Evolutionary conservation across 495 filamentous ascomycete species (phyloP).

Genomic region (Neurospora sp.): DNA sequence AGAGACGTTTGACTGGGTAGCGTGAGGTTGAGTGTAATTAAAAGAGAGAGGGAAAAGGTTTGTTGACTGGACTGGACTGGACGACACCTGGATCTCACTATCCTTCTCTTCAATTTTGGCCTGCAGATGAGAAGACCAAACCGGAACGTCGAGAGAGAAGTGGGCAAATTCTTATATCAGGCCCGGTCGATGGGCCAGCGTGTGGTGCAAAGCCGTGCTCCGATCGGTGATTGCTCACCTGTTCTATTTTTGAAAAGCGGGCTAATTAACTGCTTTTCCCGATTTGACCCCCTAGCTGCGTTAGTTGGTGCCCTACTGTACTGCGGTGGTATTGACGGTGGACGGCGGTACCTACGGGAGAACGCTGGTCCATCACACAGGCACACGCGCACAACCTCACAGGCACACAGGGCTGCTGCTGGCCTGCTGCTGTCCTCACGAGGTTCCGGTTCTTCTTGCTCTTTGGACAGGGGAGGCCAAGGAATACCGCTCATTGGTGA

Average conservation of each 20-base stretch:
- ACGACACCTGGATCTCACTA: slow-evolving; percentile 38
- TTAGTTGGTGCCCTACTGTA: slow-evolving; percentile 1
- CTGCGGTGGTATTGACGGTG: background rate
- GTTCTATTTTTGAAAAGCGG: slow-evolving; percentile 34
- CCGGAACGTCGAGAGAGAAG: slow-evolving; percentile 16
- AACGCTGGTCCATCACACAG: background rate
- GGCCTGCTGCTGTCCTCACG: background rate
- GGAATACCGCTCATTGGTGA: slow-evolving; percentile 31
- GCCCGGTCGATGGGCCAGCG: slow-evolving; percentile 12
- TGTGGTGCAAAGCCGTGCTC: background rate
- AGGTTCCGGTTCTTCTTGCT: background rate
- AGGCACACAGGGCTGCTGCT: background rate
- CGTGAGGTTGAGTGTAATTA: slow-evolving; percentile 23
- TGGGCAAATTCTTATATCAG: slow-evolving; percentile 43
- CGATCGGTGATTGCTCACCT: slow-evolving; percentile 7
- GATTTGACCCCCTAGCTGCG: slow-evolving; percentile 20
- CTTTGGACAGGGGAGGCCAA: slow-evolving; percentile 5
- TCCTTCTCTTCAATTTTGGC: slow-evolving; percentile 23
- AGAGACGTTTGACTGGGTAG: slow-evolving; percentile 26
- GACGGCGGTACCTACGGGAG: background rate
- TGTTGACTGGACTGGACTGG: slow-evolving; percentile 25
- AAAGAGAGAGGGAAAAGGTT: slow-evolving; percentile 25
- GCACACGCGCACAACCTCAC: background rate
- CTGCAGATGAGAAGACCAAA: slow-evolving; percentile 24
- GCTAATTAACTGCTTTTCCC: slow-evolving; percentile 25